phyloP scores from a whole-genome alignment of 164 flowering plant genomes.

The Brasenia schreberi region DNA sequence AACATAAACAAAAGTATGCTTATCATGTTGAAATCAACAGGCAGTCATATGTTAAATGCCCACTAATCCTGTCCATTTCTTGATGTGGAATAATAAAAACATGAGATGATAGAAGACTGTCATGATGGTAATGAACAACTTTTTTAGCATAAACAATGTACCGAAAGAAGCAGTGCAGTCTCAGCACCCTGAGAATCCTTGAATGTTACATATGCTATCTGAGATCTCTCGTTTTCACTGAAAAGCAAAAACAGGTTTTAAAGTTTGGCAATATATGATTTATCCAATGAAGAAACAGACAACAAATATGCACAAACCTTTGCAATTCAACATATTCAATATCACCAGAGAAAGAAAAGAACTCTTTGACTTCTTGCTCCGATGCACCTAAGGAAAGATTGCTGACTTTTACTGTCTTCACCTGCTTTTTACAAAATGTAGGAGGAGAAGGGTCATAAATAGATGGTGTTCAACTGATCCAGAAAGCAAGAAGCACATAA shows the following conservation, averaged over 20 bases:
- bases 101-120: background rate
- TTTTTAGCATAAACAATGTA: background rate
- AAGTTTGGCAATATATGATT: background rate
- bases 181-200: conserved; percentile 71
- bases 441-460: too few species aligned
- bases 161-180: conserved; percentile 34
- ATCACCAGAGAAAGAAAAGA: conserved; percentile 33
- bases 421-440: background rate
- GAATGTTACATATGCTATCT: conserved; percentile 59
- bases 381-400: conserved; percentile 14
- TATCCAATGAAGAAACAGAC: background rate
- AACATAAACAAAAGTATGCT: too few species aligned
- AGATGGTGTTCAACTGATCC: background rate
- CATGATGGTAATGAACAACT: background rate
- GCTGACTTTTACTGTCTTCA: conserved; percentile 9
- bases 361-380: conserved; percentile 15
- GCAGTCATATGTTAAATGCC: background rate
- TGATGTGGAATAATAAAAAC: background rate
- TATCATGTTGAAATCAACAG: too few species aligned
- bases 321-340: conserved; percentile 28
- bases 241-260: too few species aligned
- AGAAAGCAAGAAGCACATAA: background rate
- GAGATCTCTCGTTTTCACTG: conserved; percentile 1
- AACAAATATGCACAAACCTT: conserved; percentile 11
- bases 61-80: background rate